Evolutionary conservation across 192 early-diverging fungal genomes (phyloP).

Genomic region (Oehlia diaphana): DNA sequence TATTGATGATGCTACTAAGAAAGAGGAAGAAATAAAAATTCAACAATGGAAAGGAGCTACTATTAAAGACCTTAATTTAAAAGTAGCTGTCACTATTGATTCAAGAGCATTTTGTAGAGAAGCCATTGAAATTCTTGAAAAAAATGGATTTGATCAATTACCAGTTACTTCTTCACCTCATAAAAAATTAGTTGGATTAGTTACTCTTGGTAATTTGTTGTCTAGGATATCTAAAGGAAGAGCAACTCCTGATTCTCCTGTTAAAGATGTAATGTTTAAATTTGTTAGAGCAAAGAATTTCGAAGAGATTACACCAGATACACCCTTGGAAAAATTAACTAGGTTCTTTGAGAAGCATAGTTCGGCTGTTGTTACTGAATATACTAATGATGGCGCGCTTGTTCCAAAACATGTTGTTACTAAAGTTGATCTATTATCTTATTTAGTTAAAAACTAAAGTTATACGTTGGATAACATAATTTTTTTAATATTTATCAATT

Average conservation of each 20-base stretch:
- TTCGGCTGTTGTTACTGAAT: constrained; percentile 87
- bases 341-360: constrained; percentile 93
- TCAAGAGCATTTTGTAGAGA: constrained; percentile 69
- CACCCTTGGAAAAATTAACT: constrained; percentile 78
- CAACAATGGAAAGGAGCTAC: constrained; percentile 80
- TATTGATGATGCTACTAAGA: constrained; percentile 73
- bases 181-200: constrained; percentile 71
- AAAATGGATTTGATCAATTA: constrained; percentile 92
- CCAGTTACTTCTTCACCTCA: constrained; percentile 72
- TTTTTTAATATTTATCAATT: too few relatives aligned
- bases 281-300: constrained; percentile 69
- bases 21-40: constrained; percentile 64
- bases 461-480: too few relatives aligned
- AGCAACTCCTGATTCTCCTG: constrained; percentile 62
- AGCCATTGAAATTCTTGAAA: constrained; percentile 87
- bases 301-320: constrained; percentile 84
- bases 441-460: constrained; percentile 57
- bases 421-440: constrained; percentile 89
- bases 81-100: constrained; percentile 85
- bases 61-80: constrained; percentile 77
- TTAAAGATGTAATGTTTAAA: constrained; percentile 80
- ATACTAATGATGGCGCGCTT: constrained; percentile 45
- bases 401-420: constrained; percentile 86
- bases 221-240: constrained; percentile 76
- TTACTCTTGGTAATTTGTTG: constrained; percentile 87